These are phyloP conservation scores for Beverwykella pulmonaria DNA, from an alignment of 495 filamentous ascomycete genomes.

Conservation along the genomic window DNA sequence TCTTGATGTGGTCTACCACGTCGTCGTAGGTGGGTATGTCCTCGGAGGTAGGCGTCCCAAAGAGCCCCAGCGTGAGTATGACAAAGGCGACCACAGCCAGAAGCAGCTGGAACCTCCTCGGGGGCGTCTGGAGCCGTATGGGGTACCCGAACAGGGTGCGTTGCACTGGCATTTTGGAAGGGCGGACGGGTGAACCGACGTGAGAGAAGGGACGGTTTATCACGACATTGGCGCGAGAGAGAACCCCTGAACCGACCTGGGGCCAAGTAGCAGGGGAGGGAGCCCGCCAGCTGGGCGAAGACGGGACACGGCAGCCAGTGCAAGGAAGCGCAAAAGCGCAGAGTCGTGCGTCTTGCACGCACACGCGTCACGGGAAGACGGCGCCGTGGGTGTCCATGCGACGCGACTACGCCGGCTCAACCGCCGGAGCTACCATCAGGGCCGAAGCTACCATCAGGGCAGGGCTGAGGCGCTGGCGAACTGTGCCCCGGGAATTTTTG, in stretches of 20 bases:
- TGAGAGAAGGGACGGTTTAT: background rate
- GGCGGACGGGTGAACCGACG: background rate
- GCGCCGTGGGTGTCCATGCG: background rate
- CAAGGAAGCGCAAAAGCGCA: background rate
- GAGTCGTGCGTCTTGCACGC: background rate
- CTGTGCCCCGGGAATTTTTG: constrained; percentile 16
- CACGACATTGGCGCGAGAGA: background rate
- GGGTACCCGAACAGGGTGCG: constrained; percentile 51
- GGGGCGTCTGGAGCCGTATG: constrained; percentile 36
- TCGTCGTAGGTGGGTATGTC: constrained; percentile 46
- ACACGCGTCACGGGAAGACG: constrained; percentile 1
- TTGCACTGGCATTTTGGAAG: constrained; percentile 54
- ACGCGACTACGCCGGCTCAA: background rate
- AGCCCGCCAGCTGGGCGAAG: background rate
- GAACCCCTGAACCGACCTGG: background rate
- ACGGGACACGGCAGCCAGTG: background rate
- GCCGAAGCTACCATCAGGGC: background rate
- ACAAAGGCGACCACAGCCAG: constrained; percentile 42
- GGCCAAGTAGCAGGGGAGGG: background rate
- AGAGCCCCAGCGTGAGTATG: constrained; percentile 49
- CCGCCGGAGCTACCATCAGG: background rate
- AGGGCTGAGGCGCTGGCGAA: constrained; percentile 16
- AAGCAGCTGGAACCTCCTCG: constrained; percentile 42
- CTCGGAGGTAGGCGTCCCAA: constrained; percentile 26
- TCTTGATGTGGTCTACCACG: constrained; percentile 40